Evolutionary conservation across 208 protist species (phyloP), one percentile per base, ranked within the genome.

Genomic region (Balamuthia mandrillaris): DNA sequence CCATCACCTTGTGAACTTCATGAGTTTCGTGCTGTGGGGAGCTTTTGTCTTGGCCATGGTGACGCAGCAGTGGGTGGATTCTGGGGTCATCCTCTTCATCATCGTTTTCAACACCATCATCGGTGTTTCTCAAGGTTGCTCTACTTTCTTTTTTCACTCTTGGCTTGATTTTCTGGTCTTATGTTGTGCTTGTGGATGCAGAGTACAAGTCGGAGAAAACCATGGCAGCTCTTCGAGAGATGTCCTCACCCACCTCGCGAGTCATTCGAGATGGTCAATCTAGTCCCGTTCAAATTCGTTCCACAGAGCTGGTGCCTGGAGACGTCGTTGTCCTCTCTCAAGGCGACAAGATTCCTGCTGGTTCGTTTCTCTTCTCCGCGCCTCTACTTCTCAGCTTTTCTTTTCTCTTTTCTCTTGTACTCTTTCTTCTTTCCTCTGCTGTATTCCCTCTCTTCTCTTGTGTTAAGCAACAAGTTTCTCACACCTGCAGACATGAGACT

Each of bases 321-420:
- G 98, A 99, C 85, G 84, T 99, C 24, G 91, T 99, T 10, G 82
- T 96, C 27, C 84, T 98, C 33, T 72, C 82, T 12, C 95, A 96
- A 18, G 97, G 97, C 10, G 95, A 97, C 75, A 93, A 96, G 54
- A 94, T 99, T 16, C 95, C 98, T 0, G 97, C 97, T n/a, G n/a
- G n/a, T n/a, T n/a, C n/a, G n/a, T n/a, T n/a, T n/a, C n/a, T n/a
- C n/a, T n/a, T n/a, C n/a, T n/a, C n/a, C n/a, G n/a, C n/a, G n/a
- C n/a, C n/a, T n/a, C n/a, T n/a, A n/a, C n/a, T n/a, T n/a, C n/a
- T n/a, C n/a, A n/a, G n/a, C n/a, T n/a, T n/a, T n/a, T n/a, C n/a
- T n/a, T n/a, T n/a, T n/a, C n/a, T n/a, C n/a, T n/a, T n/a, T n/a
- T n/a, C n/a, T n/a, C n/a, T n/a, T n/a, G n/a, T n/a, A n/a, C n/a